Conservation (phyloP, 2,329 filamentous ascomycete genomes). For the Fusarium acutatum region DNA sequence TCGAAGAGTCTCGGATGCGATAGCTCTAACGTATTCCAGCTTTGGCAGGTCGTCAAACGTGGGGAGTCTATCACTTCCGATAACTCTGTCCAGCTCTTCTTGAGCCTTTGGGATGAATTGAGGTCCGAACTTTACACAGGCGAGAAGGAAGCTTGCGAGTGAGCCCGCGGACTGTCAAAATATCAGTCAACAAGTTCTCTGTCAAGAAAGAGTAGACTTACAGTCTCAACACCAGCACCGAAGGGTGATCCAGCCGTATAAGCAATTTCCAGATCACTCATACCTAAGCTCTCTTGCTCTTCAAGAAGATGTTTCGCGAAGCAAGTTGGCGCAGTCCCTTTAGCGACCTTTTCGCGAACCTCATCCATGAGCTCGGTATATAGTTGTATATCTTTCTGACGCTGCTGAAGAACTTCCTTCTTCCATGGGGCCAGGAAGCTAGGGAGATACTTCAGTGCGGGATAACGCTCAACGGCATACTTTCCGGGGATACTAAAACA, state of each 20-base stretch:
- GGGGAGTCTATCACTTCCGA: conserved; percentile 49
- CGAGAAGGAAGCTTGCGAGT: conserved; percentile 59
- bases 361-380: conserved; percentile 53
- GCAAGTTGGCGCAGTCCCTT: conserved; percentile 48
- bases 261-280: conserved; percentile 54
- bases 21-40: conserved; percentile 48
- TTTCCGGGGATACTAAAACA: conserved; percentile 35
- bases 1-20: conserved; percentile 51
- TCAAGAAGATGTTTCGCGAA: conserved; percentile 55
- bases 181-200: accelerated
- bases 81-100: conserved; percentile 50
- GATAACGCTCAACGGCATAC: conserved; percentile 53
- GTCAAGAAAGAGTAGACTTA: neutral
- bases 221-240: conserved; percentile 55
- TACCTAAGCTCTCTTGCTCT: conserved; percentile 51
- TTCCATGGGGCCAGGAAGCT: conserved; percentile 53
- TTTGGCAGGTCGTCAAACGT: conserved; percentile 48
- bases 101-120: conserved; percentile 56
- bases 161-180: conserved; percentile 53
- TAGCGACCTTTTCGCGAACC: conserved; percentile 46
- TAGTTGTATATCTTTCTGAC: conserved; percentile 49
- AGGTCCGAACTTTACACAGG: conserved; percentile 60
- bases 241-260: conserved; percentile 57
- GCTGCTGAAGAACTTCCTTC: conserved; percentile 47
- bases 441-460: conserved; percentile 50